Conservation (phyloP, 345 rosid genomes). For the Heritiera fomes region DNA sequence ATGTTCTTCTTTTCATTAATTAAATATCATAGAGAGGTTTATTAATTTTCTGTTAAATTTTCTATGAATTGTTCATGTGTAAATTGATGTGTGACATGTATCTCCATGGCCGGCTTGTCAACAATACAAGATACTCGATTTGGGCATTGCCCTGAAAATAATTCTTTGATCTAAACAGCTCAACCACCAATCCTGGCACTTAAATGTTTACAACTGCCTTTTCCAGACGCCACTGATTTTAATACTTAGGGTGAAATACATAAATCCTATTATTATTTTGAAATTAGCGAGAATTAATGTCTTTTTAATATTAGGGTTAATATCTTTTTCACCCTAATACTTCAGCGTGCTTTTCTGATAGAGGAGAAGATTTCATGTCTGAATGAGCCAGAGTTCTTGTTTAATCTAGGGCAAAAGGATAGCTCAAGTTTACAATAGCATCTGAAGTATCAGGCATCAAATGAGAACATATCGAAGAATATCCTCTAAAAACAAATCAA, state of each 20-base stretch:
- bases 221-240: not conserved
- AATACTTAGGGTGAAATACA: no score
- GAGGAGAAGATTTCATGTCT: no score
- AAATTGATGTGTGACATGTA: not conserved
- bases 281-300: no score
- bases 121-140: not conserved
- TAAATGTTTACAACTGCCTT: not conserved
- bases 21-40: slow-evolving; percentile 13
- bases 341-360: not conserved
- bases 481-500: not conserved
- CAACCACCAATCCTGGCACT: not conserved
- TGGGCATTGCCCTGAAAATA: not conserved
- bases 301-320: no score
- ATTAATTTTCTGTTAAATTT: slow-evolving; percentile 1
- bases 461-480: not conserved
- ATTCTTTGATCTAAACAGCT: not conserved
- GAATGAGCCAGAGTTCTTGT: not conserved
- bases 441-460: not conserved
- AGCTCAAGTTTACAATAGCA: not conserved
- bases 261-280: no score
- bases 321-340: no score
- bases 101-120: not conserved
- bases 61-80: not conserved
- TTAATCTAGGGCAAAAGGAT: not conserved
- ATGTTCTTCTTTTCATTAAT: slow-evolving; percentile 4